Evolutionary conservation across 352 stramenopile species (phyloP).

Genomic region (Stephanocyclus meneghinianus): DNA sequence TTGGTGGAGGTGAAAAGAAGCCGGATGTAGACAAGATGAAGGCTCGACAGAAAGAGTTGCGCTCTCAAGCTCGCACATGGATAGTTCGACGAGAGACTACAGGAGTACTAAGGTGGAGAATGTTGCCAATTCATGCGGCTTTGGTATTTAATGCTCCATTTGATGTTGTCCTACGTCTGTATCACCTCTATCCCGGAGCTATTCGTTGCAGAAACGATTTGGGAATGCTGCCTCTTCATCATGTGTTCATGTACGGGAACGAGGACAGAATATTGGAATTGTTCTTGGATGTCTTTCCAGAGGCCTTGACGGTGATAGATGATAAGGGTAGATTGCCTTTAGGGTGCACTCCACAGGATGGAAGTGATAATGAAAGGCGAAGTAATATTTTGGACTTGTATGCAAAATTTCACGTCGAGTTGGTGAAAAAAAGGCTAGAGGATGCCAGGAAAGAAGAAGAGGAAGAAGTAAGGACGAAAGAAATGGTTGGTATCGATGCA

Average conservation of each 20-base stretch:
- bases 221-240: constrained; percentile 67
- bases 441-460: background rate
- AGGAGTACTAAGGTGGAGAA: constrained; percentile 48
- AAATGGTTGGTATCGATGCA: background rate
- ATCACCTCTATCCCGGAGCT: constrained; percentile 55
- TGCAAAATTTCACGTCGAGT: constrained; percentile 24
- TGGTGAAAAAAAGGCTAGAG: background rate
- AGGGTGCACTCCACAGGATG: constrained; percentile 41
- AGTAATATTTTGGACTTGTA: constrained; percentile 47
- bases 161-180: constrained; percentile 50
- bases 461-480: background rate
- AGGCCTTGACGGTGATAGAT: constrained; percentile 40
- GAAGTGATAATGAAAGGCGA: constrained; percentile 49
- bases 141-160: constrained; percentile 65
- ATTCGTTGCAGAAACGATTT: constrained; percentile 48
- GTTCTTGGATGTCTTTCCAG: constrained; percentile 53
- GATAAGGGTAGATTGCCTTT: constrained; percentile 44
- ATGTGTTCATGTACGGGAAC: constrained; percentile 34
- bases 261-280: constrained; percentile 48
- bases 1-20: constrained; percentile 24
- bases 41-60: constrained; percentile 39
- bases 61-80: constrained; percentile 45
- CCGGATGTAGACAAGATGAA: constrained; percentile 26
- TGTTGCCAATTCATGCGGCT: constrained; percentile 58
- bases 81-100: constrained; percentile 34